A percentile compares a stretch with the other conserved stretches of the same genome.
Evolutionary conservation across 2,329 filamentous ascomycete genomes (phyloP).

Genomic region (Coniella vitis): DNA sequence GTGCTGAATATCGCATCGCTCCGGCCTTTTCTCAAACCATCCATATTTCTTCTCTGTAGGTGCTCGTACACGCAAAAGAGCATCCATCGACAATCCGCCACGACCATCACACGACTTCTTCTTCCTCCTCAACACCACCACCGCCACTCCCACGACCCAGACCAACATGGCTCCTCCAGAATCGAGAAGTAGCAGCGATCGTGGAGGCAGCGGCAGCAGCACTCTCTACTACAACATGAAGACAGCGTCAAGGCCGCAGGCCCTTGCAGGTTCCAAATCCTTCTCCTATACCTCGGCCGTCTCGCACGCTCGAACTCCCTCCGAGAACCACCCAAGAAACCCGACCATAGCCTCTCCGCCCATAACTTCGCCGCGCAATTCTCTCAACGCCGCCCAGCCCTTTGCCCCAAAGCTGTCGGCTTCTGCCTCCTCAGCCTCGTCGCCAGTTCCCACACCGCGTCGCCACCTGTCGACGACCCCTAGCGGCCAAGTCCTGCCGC

Average conservation of each 20-base stretch:
- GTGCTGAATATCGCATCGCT: too few species aligned
- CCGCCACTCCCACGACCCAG: not conserved
- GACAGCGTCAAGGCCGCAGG: constrained; percentile 30
- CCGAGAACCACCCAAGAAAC: constrained; percentile 33
- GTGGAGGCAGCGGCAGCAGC: constrained; percentile 20
- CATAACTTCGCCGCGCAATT: constrained; percentile 41
- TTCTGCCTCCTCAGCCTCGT: constrained; percentile 29
- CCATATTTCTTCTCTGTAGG: constrained; percentile 4
- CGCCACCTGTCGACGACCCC: constrained; percentile 8
- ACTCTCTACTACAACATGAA: constrained; percentile 40
- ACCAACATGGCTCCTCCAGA: constrained; percentile 20
- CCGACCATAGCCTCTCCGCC: constrained; percentile 43
- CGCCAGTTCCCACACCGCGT: not conserved
- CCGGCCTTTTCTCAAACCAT: not conserved
- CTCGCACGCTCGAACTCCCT: constrained; percentile 32
- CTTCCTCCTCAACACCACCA: too few species aligned
- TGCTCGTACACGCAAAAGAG: not conserved
- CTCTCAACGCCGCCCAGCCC: constrained; percentile 49
- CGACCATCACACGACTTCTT: too few species aligned
- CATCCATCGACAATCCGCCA: too few species aligned
- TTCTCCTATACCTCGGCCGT: constrained; percentile 22
- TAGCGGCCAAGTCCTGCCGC: constrained; percentile 21
- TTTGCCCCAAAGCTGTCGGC: constrained; percentile 39
- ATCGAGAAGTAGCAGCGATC: constrained; percentile 23
- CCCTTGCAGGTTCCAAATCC: constrained; percentile 27